Percentiles rank a stretch among this genome's conserved stretches.
Conservation (phyloP, 2,329 filamentous ascomycete species). For the Paraphoma chrysanthemicola region DNA sequence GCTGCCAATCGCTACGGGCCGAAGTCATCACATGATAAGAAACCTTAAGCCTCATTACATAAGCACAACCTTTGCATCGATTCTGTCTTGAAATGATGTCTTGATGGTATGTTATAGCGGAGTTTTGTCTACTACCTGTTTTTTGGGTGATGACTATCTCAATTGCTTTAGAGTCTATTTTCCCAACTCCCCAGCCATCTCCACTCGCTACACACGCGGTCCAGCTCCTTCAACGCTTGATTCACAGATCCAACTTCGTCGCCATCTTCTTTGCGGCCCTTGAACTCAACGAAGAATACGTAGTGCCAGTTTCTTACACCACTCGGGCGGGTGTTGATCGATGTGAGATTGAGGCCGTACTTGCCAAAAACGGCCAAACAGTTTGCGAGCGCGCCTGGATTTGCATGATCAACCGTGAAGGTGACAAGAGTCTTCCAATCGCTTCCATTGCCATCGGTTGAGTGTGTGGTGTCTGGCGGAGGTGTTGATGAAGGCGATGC, state of each 20-base stretch:
- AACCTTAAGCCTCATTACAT: neutral
- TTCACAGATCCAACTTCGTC: constrained; percentile 64
- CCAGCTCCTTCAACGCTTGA: constrained; percentile 66
- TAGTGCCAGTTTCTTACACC: constrained; percentile 82
- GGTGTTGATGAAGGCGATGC: neutral
- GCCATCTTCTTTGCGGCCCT: constrained; percentile 69
- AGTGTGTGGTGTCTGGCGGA: neutral
- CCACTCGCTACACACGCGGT: constrained; percentile 65
- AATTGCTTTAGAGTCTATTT: constrained; percentile 7
- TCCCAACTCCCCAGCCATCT: constrained; percentile 75
- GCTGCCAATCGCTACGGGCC: neutral
- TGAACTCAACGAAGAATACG: constrained; percentile 92
- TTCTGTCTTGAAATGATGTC: too few species aligned
- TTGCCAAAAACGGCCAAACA: constrained; percentile 79
- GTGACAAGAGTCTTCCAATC: constrained; percentile 73
- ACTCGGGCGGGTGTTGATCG: constrained; percentile 86
- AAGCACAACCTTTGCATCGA: neutral
- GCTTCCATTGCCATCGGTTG: neutral
- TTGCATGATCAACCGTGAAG: constrained; percentile 80
- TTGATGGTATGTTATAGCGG: too few species aligned
- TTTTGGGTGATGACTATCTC: neutral
- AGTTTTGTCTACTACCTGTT: too few species aligned
- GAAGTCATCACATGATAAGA: neutral
- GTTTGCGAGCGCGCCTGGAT: constrained; percentile 82
- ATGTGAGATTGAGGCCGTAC: constrained; percentile 80